Evolutionary conservation across 305 asterid species (phyloP).

Genomic region (Fraxinus xanthoxyloides): DNA sequence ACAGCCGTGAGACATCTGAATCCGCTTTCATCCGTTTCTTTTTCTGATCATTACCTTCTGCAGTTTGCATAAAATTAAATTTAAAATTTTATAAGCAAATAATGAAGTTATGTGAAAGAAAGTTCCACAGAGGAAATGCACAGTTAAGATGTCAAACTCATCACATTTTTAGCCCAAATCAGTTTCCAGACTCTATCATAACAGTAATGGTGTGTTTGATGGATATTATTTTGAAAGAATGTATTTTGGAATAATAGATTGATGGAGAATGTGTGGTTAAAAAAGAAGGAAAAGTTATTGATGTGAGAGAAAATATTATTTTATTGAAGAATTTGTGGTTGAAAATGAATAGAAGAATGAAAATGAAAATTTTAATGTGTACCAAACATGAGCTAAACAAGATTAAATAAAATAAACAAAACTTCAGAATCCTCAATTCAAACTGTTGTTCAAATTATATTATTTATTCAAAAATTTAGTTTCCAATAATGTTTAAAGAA

Average conservation of each 20-base stretch:
- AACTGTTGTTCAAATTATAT: neutral
- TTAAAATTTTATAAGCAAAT: constrained; percentile 21
- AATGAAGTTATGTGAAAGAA: constrained; percentile 2
- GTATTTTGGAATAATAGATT: too few species aligned
- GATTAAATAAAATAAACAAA: too few species aligned
- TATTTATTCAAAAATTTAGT: neutral
- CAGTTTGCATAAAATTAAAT: constrained; percentile 29
- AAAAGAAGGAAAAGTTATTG: too few species aligned
- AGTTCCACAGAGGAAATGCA: neutral
- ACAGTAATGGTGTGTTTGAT: too few species aligned
- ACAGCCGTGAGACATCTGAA: constrained; percentile 61
- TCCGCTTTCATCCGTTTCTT: constrained; percentile 81
- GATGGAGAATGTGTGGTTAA: too few species aligned
- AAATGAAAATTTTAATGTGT: too few species aligned
- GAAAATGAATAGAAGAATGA: too few species aligned
- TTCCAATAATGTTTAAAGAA: constrained; percentile 26
- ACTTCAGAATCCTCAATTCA: neutral
- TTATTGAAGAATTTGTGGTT: too few species aligned
- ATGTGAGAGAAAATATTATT: too few species aligned
- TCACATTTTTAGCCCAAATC: neutral
- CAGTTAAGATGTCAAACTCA: constrained; percentile 16
- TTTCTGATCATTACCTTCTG: constrained; percentile 87
- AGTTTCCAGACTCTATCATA: neutral
- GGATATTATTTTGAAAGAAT: too few species aligned
- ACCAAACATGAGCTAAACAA: too few species aligned